Evolutionary conservation across 2,329 filamentous ascomycete species (phyloP).

Genomic region (Cladosporium sp.): DNA sequence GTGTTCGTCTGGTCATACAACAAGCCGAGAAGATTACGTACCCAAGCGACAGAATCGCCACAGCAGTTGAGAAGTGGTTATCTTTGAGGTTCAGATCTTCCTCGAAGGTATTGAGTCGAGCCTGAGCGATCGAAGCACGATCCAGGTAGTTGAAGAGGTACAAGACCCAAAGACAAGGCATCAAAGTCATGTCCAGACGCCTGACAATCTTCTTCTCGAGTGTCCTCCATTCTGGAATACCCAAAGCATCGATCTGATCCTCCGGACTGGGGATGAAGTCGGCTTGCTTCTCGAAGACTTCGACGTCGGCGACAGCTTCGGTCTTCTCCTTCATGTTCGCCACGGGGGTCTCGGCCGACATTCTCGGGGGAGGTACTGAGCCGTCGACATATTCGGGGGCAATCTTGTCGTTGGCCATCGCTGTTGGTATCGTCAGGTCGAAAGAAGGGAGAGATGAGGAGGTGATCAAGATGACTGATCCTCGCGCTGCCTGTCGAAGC

Average conservation of each 20-base stretch:
- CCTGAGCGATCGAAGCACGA: slow-evolving; percentile 12
- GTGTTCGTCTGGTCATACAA: neutral
- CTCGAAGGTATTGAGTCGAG: slow-evolving; percentile 41
- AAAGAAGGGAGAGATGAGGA: neutral
- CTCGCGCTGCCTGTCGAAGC: neutral
- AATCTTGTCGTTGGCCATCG: slow-evolving; percentile 4
- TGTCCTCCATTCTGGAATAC: slow-evolving; percentile 5
- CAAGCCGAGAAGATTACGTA: neutral
- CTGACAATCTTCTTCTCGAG: slow-evolving; percentile 24
- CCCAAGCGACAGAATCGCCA: slow-evolving; percentile 37
- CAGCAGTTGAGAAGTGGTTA: slow-evolving; percentile 55
- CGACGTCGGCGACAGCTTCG: slow-evolving; percentile 3
- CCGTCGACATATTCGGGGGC: neutral
- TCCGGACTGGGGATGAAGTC: slow-evolving; percentile 24
- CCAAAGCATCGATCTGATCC: slow-evolving; percentile 23
- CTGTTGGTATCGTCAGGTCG: neutral
- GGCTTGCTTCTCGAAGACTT: slow-evolving; percentile 5
- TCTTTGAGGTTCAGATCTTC: slow-evolving; percentile 50
- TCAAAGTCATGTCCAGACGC: slow-evolving; percentile 6
- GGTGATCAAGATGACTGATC: neutral
- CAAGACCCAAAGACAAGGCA: slow-evolving; percentile 22
- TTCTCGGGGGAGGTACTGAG: neutral
- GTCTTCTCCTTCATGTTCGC: slow-evolving; percentile 2
- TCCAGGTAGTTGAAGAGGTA: slow-evolving; percentile 29
- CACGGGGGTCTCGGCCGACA: slow-evolving; percentile 3